Evolutionary conservation across 176 grass and related monocot species (phyloP).

Genomic region (Triticum urartu): DNA sequence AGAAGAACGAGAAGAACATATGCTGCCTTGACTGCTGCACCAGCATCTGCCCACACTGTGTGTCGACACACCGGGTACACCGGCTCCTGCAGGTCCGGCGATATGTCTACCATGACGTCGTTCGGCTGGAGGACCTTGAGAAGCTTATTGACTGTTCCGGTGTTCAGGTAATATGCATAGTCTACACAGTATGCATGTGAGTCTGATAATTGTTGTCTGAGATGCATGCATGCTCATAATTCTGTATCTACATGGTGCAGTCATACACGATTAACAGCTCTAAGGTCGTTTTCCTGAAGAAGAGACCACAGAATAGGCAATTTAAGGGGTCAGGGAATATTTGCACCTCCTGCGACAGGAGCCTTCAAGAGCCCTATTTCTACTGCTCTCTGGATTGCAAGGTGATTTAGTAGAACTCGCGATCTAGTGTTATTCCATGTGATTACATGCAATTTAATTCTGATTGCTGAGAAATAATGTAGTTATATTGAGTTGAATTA

Average conservation of each 20-base stretch:
- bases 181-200: constrained; percentile 11
- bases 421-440: constrained; percentile 12
- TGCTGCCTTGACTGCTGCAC: constrained; percentile 94
- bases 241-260: constrained; percentile 52
- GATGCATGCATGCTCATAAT: constrained; percentile 34
- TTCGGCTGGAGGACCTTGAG: constrained; percentile 91
- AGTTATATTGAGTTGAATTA: constrained; percentile 21
- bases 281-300: constrained; percentile 97
- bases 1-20: constrained; percentile 99
- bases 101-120: constrained; percentile 87
- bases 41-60: constrained; percentile 93
- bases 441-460: constrained; percentile 1
- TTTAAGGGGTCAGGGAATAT: constrained; percentile 95
- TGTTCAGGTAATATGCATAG: constrained; percentile 72
- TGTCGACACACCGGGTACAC: constrained; percentile 73
- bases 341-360: constrained; percentile 89
- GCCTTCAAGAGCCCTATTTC: constrained; percentile 94
- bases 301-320: constrained; percentile 95
- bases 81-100: constrained; percentile 86
- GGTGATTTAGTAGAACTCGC: constrained; percentile 47
- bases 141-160: constrained; percentile 88
- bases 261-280: constrained; percentile 98
- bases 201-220: constrained; percentile 22
- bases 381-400: constrained; percentile 97
- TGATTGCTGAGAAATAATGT: not conserved